These are phyloP conservation scores for Echeveria elegans DNA, from an alignment of 164 flowering plant species.

Conservation along the genomic window DNA sequence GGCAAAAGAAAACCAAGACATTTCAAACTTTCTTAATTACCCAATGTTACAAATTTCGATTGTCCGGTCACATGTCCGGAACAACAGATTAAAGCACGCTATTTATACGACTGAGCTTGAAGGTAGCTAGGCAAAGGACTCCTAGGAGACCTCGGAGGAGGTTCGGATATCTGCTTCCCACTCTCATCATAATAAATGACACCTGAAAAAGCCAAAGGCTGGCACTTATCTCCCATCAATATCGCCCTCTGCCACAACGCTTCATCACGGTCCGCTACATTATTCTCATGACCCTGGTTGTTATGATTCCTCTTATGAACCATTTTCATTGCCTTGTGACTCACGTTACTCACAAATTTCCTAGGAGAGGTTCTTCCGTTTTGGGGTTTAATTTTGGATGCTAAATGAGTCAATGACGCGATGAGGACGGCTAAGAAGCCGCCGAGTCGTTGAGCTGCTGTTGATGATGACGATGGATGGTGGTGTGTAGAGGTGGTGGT, in stretches of 20 bases:
- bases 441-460: neutral
- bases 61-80: too few species aligned
- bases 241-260: conserved; percentile 55
- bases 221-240: conserved; percentile 64
- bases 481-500: neutral
- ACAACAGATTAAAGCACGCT: too few species aligned
- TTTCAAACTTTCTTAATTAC: too few species aligned
- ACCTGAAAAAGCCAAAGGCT: conserved; percentile 67
- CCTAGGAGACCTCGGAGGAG: conserved; percentile 30
- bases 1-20: too few species aligned
- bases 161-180: conserved; percentile 39
- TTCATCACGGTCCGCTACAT: conserved; percentile 15
- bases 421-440: neutral
- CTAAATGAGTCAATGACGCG: neutral
- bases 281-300: conserved; percentile 11
- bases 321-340: neutral
- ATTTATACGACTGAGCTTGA: too few species aligned
- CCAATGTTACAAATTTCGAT: too few species aligned
- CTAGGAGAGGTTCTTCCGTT: neutral
- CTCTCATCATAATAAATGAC: conserved; percentile 49
- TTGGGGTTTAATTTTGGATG: too few species aligned
- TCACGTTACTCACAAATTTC: neutral
- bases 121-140: neutral
- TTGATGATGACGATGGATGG: neutral
- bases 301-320: conserved; percentile 4